Base-by-base conservation (phyloP, 805 yeast species). In the Pichia cephalocereana region DNA sequence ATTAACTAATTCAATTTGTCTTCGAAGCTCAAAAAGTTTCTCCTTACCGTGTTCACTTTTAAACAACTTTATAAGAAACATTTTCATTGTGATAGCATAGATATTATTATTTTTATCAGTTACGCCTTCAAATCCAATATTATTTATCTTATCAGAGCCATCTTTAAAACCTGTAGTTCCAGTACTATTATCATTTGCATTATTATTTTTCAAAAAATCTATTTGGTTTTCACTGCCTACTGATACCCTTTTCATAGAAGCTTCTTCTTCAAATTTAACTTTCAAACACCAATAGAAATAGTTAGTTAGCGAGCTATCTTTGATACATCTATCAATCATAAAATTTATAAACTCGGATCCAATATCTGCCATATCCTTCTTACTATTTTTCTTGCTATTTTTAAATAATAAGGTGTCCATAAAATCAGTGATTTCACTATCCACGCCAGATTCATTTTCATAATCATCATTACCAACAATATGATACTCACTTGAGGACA, bases 221-320 rank as follows among this genome's bases (percentile, higher is more conserved):
- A 34, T 14, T 15, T 34, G n/a, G 37, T 11, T 34, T 10, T 15
- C 12, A 14, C 6, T 7, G 6, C 12, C 37, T 10, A 23, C 2
- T n/a, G 17, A 2, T 14, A 40, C 40, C 14, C 49, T 70, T 58
- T 48, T 54, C 39, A 46, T 51, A 5, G 46, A 38, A 36, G 64
- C 60, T 37, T 74, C 76, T 49, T 86, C 96, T 57, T 83, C 87
- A 31, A 83, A 77, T 59, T 91, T 97, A 2, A 95, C 96, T 54
- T 82, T 83, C 45, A 93, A 75, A 60, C 83, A 87, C 98, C 99
- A 93, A 63, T 87, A 90, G 52, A 95, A 79, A 59, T 77, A 87
- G 59, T 82, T 89, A 0, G 96, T 93, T 39, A 95, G 69, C 18
- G 76, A 70, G 19, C 76, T 75, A 59, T 83, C 85, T 18, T 75